A percentile compares a stretch with the other conserved stretches of the same genome.
Conservation (phyloP, 768 basidiomycete genomes). For the Xanthoconium purpureum region DNA sequence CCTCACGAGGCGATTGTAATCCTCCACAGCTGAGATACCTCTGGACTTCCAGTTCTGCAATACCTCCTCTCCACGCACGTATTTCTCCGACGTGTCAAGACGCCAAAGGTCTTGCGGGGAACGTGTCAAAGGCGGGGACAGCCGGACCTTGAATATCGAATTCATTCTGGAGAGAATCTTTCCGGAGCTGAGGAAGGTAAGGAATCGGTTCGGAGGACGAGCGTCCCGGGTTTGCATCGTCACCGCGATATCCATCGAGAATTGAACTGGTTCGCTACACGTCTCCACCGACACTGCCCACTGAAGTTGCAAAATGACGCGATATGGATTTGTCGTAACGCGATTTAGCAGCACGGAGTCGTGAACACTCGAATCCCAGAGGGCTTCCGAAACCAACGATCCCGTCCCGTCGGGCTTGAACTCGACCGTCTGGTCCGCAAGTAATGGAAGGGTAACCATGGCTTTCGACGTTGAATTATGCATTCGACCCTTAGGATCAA, state of each 20-base stretch:
- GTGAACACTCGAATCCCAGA: slow-evolving; percentile 95
- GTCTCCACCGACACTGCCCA: slow-evolving; percentile 82
- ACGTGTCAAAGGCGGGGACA: slow-evolving; percentile 82
- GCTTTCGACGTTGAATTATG: slow-evolving; percentile 75
- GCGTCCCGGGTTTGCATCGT: slow-evolving; percentile 83
- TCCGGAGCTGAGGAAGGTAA: slow-evolving; percentile 72
- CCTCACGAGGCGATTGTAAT: slow-evolving; percentile 68
- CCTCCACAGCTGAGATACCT: slow-evolving; percentile 85
- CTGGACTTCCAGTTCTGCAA: slow-evolving; percentile 84
- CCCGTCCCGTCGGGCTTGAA: slow-evolving; percentile 87
- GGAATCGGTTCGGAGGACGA: slow-evolving; percentile 72
- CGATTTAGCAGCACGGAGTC: slow-evolving; percentile 83
- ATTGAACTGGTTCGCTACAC: slow-evolving; percentile 83
- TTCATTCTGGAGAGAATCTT: slow-evolving; percentile 78
- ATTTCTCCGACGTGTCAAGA: slow-evolving; percentile 91
- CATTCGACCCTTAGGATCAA: slow-evolving; percentile 79
- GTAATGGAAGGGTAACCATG: slow-evolving; percentile 68
- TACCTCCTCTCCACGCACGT: slow-evolving; percentile 88
- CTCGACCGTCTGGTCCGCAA: slow-evolving; percentile 68
- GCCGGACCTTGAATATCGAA: slow-evolving; percentile 76
- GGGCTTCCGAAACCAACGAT: slow-evolving; percentile 58
- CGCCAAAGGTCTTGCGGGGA: slow-evolving; percentile 91
- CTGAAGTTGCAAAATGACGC: slow-evolving; percentile 72
- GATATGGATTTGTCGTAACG: slow-evolving; percentile 74
- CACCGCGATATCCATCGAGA: slow-evolving; percentile 83